These are phyloP conservation scores for Byssothecium circinans DNA, from an alignment of 2,329 filamentous ascomycete genomes.

Conservation along the genomic window DNA sequence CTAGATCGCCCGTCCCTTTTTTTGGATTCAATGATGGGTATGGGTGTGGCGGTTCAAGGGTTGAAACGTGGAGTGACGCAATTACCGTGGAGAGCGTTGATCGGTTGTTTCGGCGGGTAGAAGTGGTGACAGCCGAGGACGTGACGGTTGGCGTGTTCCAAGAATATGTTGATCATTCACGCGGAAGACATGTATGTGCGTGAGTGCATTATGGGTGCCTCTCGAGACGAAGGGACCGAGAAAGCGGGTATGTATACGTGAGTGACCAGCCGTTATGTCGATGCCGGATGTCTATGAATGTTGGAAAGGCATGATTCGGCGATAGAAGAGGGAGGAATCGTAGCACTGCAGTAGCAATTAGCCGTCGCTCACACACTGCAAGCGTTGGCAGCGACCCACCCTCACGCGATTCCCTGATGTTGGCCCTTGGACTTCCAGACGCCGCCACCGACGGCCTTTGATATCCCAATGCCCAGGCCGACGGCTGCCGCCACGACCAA, in stretches of 20 bases:
- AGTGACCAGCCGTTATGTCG: neutral
- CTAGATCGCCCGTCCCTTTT: neutral
- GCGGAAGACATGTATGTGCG: neutral
- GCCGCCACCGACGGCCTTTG: constrained; percentile 51
- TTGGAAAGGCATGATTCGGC: neutral
- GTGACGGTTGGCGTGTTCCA: neutral
- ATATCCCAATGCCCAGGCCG: constrained; percentile 53
- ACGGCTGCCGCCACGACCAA: constrained; percentile 51
- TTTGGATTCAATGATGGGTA: too few relatives aligned
- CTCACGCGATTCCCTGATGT: constrained; percentile 36
- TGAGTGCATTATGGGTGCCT: neutral
- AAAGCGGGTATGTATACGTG: constrained; percentile 7
- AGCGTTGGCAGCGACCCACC: constrained; percentile 10
- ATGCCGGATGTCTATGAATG: constrained; percentile 9
- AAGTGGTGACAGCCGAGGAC: neutral
- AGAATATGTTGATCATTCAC: neutral
- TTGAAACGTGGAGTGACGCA: neutral
- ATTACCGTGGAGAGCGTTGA: neutral
- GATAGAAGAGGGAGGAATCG: neutral
- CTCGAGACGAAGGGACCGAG: neutral
- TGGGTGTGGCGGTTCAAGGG: neutral
- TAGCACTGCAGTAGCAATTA: neutral
- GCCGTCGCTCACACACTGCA: neutral
- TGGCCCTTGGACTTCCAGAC: constrained; percentile 48
- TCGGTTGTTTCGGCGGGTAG: neutral